Base-by-base conservation (phyloP, 306 rosid genomes). In the Bauhinia variegata region DNA sequence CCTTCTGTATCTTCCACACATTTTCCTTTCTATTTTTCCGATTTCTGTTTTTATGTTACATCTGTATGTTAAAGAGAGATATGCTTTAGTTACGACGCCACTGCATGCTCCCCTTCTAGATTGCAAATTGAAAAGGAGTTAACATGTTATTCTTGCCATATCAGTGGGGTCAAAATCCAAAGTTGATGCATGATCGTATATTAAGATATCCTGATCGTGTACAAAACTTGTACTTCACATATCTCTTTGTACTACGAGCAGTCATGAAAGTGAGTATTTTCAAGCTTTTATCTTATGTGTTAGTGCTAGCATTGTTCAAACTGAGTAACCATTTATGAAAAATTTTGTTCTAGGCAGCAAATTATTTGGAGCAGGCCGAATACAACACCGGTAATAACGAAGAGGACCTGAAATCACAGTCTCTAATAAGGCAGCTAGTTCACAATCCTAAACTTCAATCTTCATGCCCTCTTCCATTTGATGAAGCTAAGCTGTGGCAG, bases 401-500 rank as follows among this genome's bases (percentile, higher is more conserved):
- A 30, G 86, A 86, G 73, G 91, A 86, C 42, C 76, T 86, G 74
- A 86, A 78, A 73, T 68, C 88, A 11, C 78, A 72, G 37, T 86
- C 91, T 68, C 76, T 83, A 69, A 74, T 78, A 51, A 80, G 61
- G 65, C 88, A 80, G 69, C 78, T 86, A 31, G 88, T 86, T 33
- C 74, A 67, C 55, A 80, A 83, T 73, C 74, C 84, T 13, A 76
- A 83, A 75, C 73, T 86, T 17, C 86, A 80, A 76, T 79, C 84
- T 31, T 86, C 91, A 38, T 86, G 91, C 84, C 91, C 91, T 36
- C 55, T 86, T 33, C 91, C 91, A 43, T 86, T 80, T 73, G 88
- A 86, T 55, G 91, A 86, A 83, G 91, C 91, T 64, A 86, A 80
- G 71, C 58, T 86, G 73, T 86, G 91, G 91, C 81, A 83, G 56